Percentiles rank a stretch among this genome's conserved stretches.
phyloP scores from a whole-genome alignment of 345 rosid genomes.

The Salix koriyanagi region DNA sequence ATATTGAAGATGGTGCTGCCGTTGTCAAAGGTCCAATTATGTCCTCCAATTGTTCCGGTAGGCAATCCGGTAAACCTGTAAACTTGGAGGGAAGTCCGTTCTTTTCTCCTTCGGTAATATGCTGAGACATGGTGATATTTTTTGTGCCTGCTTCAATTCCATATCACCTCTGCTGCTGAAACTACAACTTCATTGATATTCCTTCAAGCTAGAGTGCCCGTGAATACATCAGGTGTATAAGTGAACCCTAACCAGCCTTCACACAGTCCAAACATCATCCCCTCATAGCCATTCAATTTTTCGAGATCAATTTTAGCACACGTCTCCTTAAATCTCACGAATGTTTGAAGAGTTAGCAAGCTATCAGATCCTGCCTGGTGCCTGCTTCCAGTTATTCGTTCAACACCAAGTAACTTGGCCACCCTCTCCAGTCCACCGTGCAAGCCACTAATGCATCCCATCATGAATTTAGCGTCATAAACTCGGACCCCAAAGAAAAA shows the following conservation, averaged over 20 bases:
- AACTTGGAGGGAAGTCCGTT: background rate
- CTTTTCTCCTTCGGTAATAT: background rate
- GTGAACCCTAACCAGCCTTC: too few relatives aligned
- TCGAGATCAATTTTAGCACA: background rate
- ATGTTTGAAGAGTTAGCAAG: background rate
- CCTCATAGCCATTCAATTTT: background rate
- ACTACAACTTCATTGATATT: too few relatives aligned
- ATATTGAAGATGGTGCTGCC: background rate
- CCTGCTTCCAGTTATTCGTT: background rate
- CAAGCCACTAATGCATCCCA: background rate
- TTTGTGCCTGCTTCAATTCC: too few relatives aligned
- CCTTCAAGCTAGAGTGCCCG: too few relatives aligned
- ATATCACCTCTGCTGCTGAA: too few relatives aligned
- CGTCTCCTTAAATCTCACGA: background rate
- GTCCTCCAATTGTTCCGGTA: background rate
- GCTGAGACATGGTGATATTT: too few relatives aligned
- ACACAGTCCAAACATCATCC: background rate
- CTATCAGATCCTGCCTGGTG: background rate
- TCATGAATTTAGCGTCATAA: conserved; percentile 1
- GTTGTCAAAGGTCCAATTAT: background rate
- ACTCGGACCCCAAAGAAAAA: background rate
- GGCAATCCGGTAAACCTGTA: background rate
- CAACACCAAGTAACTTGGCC: background rate
- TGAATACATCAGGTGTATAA: too few relatives aligned
- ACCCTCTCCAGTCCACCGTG: background rate